Base-by-base conservation (phyloP, 805 yeast species). In the Wickerhamomyces mucosus region DNA sequence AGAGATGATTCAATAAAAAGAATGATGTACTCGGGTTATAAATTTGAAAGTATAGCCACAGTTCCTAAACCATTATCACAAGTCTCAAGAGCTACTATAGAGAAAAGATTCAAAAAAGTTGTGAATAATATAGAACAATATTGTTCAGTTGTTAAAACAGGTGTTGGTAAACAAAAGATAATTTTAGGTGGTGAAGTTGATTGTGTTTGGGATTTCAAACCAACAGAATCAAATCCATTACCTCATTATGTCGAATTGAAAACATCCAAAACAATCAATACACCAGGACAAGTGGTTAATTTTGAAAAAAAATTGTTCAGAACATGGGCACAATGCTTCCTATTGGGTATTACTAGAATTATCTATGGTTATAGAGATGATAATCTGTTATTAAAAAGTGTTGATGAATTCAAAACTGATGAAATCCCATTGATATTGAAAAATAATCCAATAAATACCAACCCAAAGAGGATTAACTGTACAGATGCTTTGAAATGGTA, bases 241-340 rank as follows among this genome's bases (percentile, higher is more conserved):
- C 53, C 66, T 4, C 94, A 84, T 54, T 92, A 92, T 51, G 78
- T 78, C 7, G 96, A 92, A 53, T 61, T 92, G 41, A 89, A 88
- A 49, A 83, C 95, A 2, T 59, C 79, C 3, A 61, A 68, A 27
- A 60, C 66, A 6, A 64, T 89, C 0, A 63, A 60, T 15, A 62
- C 69, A 14, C 72, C 75, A 5, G 63, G 67, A 12, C 78, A 78
- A 23, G 74, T 79, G 12, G 63, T 63, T 23, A 65, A 51, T 14
- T 85, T 89, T 50, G 96, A 89, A 50, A 67, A 65, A 33, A 86
- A 85, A 55, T 59, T 92, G 27, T 72, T 79, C 51, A 70, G 64
- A 38, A 69, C 94, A 0, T 92, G 99, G 99, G 84, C 94, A 3
- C 97, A 86, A 59, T 80, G 95, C 40, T 92, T 86, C 53, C 61